Evolutionary conservation across 306 rosid genomes (phyloP).

Genomic region (Trichosanthes truncata): DNA sequence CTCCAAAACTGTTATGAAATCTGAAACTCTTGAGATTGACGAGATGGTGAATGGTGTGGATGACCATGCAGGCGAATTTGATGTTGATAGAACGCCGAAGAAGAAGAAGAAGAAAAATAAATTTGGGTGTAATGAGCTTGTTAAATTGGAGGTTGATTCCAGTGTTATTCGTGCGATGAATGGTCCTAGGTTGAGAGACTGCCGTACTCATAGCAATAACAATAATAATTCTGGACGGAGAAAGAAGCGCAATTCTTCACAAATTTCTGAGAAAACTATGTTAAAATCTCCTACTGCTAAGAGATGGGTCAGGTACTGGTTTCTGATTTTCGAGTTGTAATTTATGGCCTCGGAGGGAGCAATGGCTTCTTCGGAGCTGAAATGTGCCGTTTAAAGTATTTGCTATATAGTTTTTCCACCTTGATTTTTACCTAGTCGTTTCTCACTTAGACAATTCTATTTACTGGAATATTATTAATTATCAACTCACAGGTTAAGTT

Average conservation of each 20-base stretch:
- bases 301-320: conserved; percentile 68
- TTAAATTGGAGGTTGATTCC: conserved; percentile 67
- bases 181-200: conserved; percentile 70
- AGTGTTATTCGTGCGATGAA: conserved; percentile 27
- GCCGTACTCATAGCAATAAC: conserved; percentile 26
- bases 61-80: not conserved
- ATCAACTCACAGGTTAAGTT: conserved; percentile 53
- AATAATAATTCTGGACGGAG: conserved; percentile 16
- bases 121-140: conserved; percentile 49
- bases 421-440: not conserved
- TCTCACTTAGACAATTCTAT: not conserved
- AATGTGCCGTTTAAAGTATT: not conserved
- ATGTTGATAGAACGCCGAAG: conserved; percentile 13
- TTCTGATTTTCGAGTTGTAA: not conserved
- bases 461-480: conserved; percentile 14
- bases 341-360: not conserved
- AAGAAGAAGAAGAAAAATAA: conserved; percentile 34
- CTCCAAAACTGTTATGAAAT: not conserved
- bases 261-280: conserved; percentile 23
- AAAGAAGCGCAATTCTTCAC: conserved; percentile 31
- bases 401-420: not conserved
- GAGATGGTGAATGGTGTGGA: not conserved
- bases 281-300: conserved; percentile 41
- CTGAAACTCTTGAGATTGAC: not conserved
- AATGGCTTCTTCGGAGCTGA: not conserved